A percentile compares a stretch with the other conserved stretches of the same genome.
phyloP scores from a whole-genome alignment of 495 filamentous ascomycete species.

The Amphirosellinia nigrospora region DNA sequence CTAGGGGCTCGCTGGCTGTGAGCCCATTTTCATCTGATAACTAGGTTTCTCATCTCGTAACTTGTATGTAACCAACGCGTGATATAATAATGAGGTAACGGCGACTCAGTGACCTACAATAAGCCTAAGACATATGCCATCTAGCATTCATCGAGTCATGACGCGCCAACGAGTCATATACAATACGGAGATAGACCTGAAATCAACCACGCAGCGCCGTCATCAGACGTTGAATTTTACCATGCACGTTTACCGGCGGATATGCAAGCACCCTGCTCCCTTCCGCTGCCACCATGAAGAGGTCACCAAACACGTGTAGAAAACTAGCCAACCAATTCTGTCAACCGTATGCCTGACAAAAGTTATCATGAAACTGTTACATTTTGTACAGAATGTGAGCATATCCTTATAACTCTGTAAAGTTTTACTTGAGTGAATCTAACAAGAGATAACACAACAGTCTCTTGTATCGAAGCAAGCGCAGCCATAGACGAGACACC shows the following conservation, averaged over 20 bases:
- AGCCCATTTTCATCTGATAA: neutral
- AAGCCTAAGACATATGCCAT: neutral
- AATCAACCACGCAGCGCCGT: constrained; percentile 4
- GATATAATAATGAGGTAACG: neutral
- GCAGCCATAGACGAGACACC: neutral
- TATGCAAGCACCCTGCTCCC: neutral
- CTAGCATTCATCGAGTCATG: neutral
- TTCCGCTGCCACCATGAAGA: neutral
- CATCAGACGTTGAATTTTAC: neutral
- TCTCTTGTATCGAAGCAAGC: neutral
- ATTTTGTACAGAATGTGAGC: neutral
- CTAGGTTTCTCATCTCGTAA: constrained; percentile 2
- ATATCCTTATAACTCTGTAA: neutral
- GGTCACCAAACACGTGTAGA: neutral
- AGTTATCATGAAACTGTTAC: neutral
- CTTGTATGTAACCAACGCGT: constrained; percentile 5
- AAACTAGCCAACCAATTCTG: neutral
- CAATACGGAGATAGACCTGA: neutral
- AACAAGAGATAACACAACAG: neutral
- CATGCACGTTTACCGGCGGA: neutral
- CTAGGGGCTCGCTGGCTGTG: neutral
- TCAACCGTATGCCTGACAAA: neutral
- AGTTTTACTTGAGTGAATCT: neutral
- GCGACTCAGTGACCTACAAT: neutral
- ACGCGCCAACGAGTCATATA: constrained; percentile 5